Evolutionary conservation across 1,139 yeast species (phyloP).

Genomic region (Eremothecium coryli): DNA sequence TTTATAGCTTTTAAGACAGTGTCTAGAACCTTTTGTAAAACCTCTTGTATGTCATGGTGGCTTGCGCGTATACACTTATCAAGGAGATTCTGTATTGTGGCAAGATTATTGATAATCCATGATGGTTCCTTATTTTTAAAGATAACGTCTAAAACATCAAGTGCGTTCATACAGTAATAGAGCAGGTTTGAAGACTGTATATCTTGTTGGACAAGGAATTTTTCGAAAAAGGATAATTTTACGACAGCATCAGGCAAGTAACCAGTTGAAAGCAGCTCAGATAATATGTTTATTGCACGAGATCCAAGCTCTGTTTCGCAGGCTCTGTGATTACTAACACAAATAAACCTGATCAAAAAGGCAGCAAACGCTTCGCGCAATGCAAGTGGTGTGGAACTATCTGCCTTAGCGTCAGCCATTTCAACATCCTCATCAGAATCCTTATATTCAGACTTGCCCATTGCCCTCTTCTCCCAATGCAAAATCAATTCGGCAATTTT

Average conservation of each 20-base stretch:
- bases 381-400: conserved; percentile 43
- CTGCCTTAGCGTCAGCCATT: conserved; percentile 5
- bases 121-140: conserved; percentile 63
- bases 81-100: conserved; percentile 59
- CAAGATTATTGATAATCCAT: conserved; percentile 69
- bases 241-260: conserved; percentile 86
- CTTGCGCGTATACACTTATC: conserved; percentile 80
- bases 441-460: conserved; percentile 15
- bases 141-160: conserved; percentile 83
- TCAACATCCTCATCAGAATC: conserved; percentile 10
- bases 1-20: conserved; percentile 58
- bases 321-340: conserved; percentile 78
- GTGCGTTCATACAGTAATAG: conserved; percentile 78
- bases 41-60: conserved; percentile 76
- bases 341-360: conserved; percentile 76
- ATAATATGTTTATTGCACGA: conserved; percentile 66
- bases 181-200: conserved; percentile 47
- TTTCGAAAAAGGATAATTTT: conserved; percentile 76
- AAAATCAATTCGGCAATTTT: conserved; percentile 80
- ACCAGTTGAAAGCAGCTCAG: conserved; percentile 59
- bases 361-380: conserved; percentile 91
- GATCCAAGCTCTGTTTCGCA: conserved; percentile 78
- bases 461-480: conserved; percentile 67
- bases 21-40: conserved; percentile 62
- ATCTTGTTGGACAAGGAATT: conserved; percentile 72